These are phyloP conservation scores for Fusarium sp. DNA, from an alignment of 2,329 filamentous ascomycete genomes.

Conservation along the genomic window DNA sequence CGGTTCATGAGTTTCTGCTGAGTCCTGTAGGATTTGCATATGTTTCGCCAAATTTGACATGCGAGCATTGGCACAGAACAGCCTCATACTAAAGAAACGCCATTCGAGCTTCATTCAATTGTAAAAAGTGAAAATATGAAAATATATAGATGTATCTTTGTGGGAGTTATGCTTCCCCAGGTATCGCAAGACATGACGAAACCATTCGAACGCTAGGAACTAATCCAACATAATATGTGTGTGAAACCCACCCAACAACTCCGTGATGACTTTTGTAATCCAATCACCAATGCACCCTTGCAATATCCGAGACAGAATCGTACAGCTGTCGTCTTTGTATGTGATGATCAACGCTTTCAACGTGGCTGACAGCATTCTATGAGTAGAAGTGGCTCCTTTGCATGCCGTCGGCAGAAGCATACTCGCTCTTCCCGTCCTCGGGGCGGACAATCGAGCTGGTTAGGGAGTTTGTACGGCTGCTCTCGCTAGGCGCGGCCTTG, in stretches of 20 bases:
- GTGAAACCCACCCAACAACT: constrained; percentile 35
- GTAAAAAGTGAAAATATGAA: constrained; percentile 30
- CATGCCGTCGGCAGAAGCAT: constrained; percentile 63
- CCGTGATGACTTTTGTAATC: constrained; percentile 40
- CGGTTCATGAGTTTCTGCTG: background rate
- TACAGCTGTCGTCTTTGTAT: constrained; percentile 30
- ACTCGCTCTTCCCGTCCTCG: constrained; percentile 60
- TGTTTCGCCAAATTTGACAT: background rate
- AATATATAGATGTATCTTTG: constrained; percentile 16
- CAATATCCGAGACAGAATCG: constrained; percentile 26
- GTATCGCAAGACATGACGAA: constrained; percentile 27
- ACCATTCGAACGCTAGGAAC: constrained; percentile 38
- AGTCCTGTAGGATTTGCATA: background rate
- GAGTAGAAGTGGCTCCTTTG: constrained; percentile 69
- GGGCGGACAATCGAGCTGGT: constrained; percentile 54
- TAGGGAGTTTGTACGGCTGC: constrained; percentile 59
- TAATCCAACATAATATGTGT: constrained; percentile 33
- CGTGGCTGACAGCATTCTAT: constrained; percentile 42
- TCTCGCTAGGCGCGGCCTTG: constrained; percentile 59
- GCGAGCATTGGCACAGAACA: background rate
- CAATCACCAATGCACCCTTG: constrained; percentile 38
- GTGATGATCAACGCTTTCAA: constrained; percentile 5
- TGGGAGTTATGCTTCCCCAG: constrained; percentile 2
- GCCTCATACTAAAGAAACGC: background rate
- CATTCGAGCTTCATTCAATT: background rate